Percentiles rank a stretch among this genome's conserved stretches.
Conservation (phyloP, 495 filamentous ascomycete genomes). For the Melanomma pulvis-pyrius region DNA sequence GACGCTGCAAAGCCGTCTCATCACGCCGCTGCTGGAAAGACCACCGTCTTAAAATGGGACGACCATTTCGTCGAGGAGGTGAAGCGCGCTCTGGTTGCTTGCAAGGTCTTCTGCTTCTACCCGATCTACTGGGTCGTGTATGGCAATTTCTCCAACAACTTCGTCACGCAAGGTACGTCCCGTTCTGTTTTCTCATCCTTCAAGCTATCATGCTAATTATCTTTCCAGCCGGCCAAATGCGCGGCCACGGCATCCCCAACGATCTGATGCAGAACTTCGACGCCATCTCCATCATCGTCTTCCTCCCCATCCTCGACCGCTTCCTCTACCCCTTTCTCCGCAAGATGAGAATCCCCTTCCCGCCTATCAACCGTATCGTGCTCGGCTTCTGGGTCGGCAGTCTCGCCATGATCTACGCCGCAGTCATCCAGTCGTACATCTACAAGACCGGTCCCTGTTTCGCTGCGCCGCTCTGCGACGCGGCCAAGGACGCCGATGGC, state of each 20-base stretch:
- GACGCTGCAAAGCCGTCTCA: constrained; percentile 63
- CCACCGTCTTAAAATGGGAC: constrained; percentile 54
- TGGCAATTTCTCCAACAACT: constrained; percentile 48
- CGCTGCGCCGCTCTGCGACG: constrained; percentile 36
- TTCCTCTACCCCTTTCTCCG: constrained; percentile 69
- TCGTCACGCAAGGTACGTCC: constrained; percentile 52
- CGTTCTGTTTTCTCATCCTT: not conserved
- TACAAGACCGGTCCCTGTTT: constrained; percentile 61
- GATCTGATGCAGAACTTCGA: constrained; percentile 79
- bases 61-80: constrained; percentile 68
- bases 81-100: constrained; percentile 61
- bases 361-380: constrained; percentile 73
- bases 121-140: constrained; percentile 55
- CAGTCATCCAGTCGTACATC: constrained; percentile 72
- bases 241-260: constrained; percentile 64
- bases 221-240: constrained; percentile 53
- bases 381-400: constrained; percentile 69
- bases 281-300: constrained; percentile 70
- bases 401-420: constrained; percentile 65
- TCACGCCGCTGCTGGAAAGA: constrained; percentile 53
- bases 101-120: constrained; percentile 63
- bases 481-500: constrained; percentile 15
- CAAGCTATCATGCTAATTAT: not conserved
- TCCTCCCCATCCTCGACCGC: constrained; percentile 70
- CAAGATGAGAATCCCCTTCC: constrained; percentile 65